Evolutionary conservation across 169 alveolate genomes (phyloP), one percentile per base, ranked within the genome.

Genomic region (Plasmodium gallinaceum): DNA sequence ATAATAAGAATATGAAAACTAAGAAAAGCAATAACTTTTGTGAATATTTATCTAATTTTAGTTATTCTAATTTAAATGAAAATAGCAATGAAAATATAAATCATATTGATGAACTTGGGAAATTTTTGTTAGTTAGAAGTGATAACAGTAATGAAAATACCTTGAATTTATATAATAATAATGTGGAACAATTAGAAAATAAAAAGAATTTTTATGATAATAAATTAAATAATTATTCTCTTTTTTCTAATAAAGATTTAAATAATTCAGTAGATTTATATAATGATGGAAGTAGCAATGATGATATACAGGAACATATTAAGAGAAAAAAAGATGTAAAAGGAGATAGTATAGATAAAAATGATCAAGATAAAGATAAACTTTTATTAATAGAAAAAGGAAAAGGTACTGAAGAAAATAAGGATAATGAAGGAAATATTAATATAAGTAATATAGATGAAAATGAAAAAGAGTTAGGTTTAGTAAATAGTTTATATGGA

Each of bases 51-150:
- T 54, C 83, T 0, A 68, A 6, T 10, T 22, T 80, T 14, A 52
- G 83, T 0, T 80, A 80, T 32, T 54, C 85, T 8, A 80, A 68
- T 68, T 24, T 71, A 54, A 39, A 54, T 16, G 90, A 80, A 7
- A 43, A 39, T 10, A 61, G 51, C n/a, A 65, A 18, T 42, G 90
- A 80, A 1, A 39, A 80, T 54, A 12, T 54, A 1, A 61, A 32
- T 37, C 71, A 68, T n/a, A 61, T 80, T 6, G 90, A 80, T 42
- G 90, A 80, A 7, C 46, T 80, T 7, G 90, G 90, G 0, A 32
- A 80, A 22, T 80, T 66, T 46, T 46, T 80, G 1, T 46, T 80
- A 7, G 90, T 80, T 32, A 32, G 39, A 32, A 4, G 39, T 32
- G 39, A 32, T 22, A 57, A 22, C 64, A 54, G 64, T 22, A 57